These are phyloP conservation scores for Rhynchosporium secalis DNA, from an alignment of 2,329 filamentous ascomycete genomes.

Conservation along the genomic window DNA sequence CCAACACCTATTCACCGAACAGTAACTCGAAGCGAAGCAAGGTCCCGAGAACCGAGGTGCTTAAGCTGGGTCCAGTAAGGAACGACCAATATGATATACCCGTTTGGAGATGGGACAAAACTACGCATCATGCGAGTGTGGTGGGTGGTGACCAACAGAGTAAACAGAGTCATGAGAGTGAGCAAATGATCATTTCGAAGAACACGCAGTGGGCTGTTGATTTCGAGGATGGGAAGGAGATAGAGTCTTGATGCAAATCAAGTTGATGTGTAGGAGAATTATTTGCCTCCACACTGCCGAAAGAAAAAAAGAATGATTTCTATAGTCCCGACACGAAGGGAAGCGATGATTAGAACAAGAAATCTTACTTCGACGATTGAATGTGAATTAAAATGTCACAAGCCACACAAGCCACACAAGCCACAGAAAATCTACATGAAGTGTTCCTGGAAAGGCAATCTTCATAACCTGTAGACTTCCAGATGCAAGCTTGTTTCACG, in stretches of 20 bases:
- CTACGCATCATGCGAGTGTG: constrained; percentile 11
- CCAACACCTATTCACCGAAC: neutral
- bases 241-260: neutral
- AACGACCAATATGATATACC: neutral
- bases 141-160: neutral
- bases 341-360: too few species aligned
- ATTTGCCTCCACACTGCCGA: neutral
- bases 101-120: constrained; percentile 13
- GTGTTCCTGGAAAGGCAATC: too few species aligned
- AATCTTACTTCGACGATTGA: too few species aligned
- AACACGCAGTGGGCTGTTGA: constrained; percentile 22
- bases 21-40: neutral
- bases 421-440: too few species aligned
- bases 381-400: too few species aligned
- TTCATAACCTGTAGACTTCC: too few species aligned
- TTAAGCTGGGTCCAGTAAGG: neutral
- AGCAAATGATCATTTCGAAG: constrained; percentile 27
- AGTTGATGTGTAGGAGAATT: neutral
- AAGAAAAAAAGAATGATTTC: too few species aligned
- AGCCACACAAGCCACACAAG: too few species aligned
- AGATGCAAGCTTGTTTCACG: too few species aligned
- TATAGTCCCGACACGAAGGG: too few species aligned
- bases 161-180: constrained; percentile 24
- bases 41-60: neutral
- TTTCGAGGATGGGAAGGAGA: neutral